phyloP scores from a whole-genome alignment of 2,329 filamentous ascomycete species.

The Claviceps sp. region DNA sequence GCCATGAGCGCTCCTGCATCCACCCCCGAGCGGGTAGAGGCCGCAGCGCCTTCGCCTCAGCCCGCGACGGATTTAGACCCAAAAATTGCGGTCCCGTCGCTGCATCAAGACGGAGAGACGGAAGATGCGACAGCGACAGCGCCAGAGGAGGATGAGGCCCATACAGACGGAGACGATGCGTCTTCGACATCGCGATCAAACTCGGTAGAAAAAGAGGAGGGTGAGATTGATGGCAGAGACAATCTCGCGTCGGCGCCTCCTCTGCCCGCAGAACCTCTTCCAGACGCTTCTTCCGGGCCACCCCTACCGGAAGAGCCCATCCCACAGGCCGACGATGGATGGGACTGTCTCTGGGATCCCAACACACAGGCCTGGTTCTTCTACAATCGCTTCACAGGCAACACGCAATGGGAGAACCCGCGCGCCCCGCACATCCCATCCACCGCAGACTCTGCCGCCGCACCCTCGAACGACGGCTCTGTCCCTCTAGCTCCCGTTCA shows the following conservation, averaged over 20 bases:
- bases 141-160: background rate
- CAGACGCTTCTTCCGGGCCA: conserved; percentile 14
- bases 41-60: conserved; percentile 4
- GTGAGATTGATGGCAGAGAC: conserved; percentile 2
- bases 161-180: background rate
- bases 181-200: background rate
- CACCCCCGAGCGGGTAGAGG: background rate
- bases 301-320: conserved; percentile 29
- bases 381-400: conserved; percentile 64
- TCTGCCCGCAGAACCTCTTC: conserved; percentile 21
- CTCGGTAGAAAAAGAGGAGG: conserved; percentile 2
- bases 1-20: conserved; percentile 5
- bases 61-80: conserved; percentile 4
- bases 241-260: conserved; percentile 11
- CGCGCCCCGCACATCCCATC: conserved; percentile 38
- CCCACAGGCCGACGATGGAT: conserved; percentile 54
- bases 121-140: conserved; percentile 1
- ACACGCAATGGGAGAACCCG: conserved; percentile 78
- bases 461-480: conserved; percentile 14
- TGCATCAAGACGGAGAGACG: conserved; percentile 7
- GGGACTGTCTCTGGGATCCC: conserved; percentile 69
- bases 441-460: background rate
- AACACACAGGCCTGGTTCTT: conserved; percentile 63
- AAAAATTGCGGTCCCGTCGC: background rate
- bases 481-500: conserved; percentile 14